Evolutionary conservation across 768 basidiomycete species (phyloP), one percentile per base, ranked within the genome.

Genomic region (Neoboletus subvelutipes): DNA sequence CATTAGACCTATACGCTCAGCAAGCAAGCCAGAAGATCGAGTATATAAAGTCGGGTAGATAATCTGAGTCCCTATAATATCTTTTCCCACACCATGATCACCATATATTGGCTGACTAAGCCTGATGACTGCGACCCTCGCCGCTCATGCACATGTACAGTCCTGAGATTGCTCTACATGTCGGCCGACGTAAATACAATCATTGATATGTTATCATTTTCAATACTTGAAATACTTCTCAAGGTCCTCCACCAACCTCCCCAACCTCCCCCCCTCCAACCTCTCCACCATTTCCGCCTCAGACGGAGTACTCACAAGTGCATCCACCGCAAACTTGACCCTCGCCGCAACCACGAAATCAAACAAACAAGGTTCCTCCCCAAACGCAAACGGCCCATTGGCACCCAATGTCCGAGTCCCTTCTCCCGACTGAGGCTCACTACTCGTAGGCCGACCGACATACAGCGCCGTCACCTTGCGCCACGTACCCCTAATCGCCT

Each of bases 401-500:
- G n/a, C n/a, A 36, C 48, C 37, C 5, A 4, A 22, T 3, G 4
- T 20, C 2, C 28, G 28, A 28, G 13, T 53, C 22, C 13, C 54
- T 10, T 24, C 15, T 4, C 24, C 24, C 17, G 20, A 7, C 2
- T 33, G n/a, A n/a, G n/a, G n/a, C n/a, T n/a, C n/a, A n/a, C n/a
- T 24, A 20, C 15, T 17, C 1, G 29, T 5, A 31, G 9, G 9
- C 24, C 10, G 49, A 1, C 10, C 28, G 7, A 7, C 53, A 39
- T 68, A 70, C 43, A 65, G 20, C 42, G 41, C 50, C 13, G 54
- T 52, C n/a, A 60, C 20, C 9, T 45, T 65, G 10, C 65, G 68
- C 26, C 80, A 69, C 1, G 57, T 72, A 1, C 54, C 71, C 56
- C 74, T 66, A 15, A 59, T 47, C 24, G 53, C 39, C 1, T 59